phyloP scores from a whole-genome alignment of 306 rosid genomes.

The Calophaca sinica region DNA sequence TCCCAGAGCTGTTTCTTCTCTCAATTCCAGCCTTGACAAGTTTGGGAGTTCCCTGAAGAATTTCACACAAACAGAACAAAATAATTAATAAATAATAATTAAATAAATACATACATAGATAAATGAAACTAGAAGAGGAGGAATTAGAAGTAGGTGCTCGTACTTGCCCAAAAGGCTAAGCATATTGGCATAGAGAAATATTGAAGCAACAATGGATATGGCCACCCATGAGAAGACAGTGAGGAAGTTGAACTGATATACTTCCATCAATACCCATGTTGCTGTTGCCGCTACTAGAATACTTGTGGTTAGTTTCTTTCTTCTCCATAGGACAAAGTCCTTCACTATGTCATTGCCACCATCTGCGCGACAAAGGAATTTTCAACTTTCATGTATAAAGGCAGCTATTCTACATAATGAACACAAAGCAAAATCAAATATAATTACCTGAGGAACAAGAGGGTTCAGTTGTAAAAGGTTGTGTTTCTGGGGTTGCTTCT shows the following conservation, averaged over 20 bases:
- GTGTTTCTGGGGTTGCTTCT: constrained; percentile 39
- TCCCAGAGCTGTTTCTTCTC: constrained; percentile 47
- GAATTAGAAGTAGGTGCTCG: not conserved
- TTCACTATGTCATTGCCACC: constrained; percentile 42
- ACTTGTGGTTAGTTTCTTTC: constrained; percentile 48
- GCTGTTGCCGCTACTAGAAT: constrained; percentile 57
- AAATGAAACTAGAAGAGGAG: not conserved
- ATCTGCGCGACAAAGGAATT: constrained; percentile 42
- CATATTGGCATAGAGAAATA: constrained; percentile 67
- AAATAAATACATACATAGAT: not conserved
- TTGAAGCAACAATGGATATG: constrained; percentile 50
- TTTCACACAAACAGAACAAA: constrained; percentile 9
- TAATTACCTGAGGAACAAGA: constrained; percentile 48
- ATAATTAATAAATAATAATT: not conserved
- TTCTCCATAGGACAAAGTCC: constrained; percentile 66
- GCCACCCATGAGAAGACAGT: constrained; percentile 62
- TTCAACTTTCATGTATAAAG: not conserved
- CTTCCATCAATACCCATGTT: constrained; percentile 64
- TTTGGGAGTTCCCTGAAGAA: constrained; percentile 54
- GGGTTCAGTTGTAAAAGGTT: constrained; percentile 41
- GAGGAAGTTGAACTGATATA: constrained; percentile 60
- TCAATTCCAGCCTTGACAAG: constrained; percentile 48
- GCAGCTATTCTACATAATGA: not conserved
- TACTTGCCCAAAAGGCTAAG: constrained; percentile 65
- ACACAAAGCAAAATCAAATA: not conserved